Evolutionary conservation across 2,329 filamentous ascomycete species (phyloP), one percentile per base, ranked within the genome.

Genomic region (Colletotrichum graminicola): DNA sequence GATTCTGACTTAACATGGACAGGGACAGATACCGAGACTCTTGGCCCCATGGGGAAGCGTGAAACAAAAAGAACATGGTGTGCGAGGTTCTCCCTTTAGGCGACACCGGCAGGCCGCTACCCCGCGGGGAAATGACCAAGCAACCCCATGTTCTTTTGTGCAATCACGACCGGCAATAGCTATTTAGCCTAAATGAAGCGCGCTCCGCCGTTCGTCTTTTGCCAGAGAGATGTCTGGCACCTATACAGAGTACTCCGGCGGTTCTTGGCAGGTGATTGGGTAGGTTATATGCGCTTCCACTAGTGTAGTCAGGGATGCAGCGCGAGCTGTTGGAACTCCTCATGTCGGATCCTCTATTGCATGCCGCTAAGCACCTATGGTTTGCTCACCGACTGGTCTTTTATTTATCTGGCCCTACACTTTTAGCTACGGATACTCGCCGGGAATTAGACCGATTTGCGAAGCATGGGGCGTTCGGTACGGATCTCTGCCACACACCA

Each of bases 171-270:
- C 65, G 65, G 69, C 65, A 68, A 64, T 64, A 72, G 45, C 18
- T 39, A 68, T 69, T 72, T 69, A 72, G 69, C 65, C 69, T 72
- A 54, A 69, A 68, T n/a, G 6, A 8, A 23, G 26, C 12, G 10
- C 21, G 36, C 14, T n/a, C 45, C 45, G 23, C 41, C 47, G 47
- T 56, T 66, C 69, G 65, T 55, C 41, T 64, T 63, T 64, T 60
- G 65, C 59, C 60, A 63, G 45, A 52, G 43, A n/a, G 34, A 51
- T 54, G 23, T 29, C 34, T 26, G 34, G 39, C 41, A 65, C 59
- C 54, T 51, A 60, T 63, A n/a, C n/a, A n/a, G n/a, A n/a, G n/a
- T n/a, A 39, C 52, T 52, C 32, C 23, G 36, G 11, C 21, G 11
- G 18, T 41, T 10, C 36, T 41, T 26, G 32, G 18, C 49, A 41